phyloP scores from a whole-genome alignment of 1,139 yeast species.

The Trichomonascaceae sp. region DNA sequence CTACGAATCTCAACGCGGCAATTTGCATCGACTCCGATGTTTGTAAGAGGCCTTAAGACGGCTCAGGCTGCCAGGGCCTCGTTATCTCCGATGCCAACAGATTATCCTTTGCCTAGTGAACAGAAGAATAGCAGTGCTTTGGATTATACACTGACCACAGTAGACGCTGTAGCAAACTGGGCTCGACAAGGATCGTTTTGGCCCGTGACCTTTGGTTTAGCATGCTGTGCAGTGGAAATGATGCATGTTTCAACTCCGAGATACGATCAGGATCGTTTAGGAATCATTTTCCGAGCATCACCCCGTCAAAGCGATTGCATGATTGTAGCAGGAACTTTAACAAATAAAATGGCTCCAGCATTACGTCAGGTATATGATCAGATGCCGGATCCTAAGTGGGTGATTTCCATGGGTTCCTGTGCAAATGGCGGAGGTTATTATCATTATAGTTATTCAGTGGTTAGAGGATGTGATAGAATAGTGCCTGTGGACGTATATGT shows the following conservation, averaged over 20 bases:
- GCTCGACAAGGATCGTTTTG: constrained; percentile 88
- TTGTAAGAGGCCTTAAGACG: not conserved
- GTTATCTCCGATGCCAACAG: constrained; percentile 36
- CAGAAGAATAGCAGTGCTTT: constrained; percentile 50
- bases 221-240: constrained; percentile 94
- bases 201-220: constrained; percentile 91
- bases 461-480: constrained; percentile 83
- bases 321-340: constrained; percentile 90
- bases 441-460: constrained; percentile 84
- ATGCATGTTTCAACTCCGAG: constrained; percentile 92
- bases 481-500: constrained; percentile 88
- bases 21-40: not conserved
- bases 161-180: constrained; percentile 85
- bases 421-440: constrained; percentile 95
- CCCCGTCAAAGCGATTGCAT: constrained; percentile 92
- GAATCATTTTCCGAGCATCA: constrained; percentile 89
- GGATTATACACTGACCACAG: constrained; percentile 79
- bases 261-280: constrained; percentile 89
- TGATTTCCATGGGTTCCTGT: constrained; percentile 90
- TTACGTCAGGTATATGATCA: constrained; percentile 90
- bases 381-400: constrained; percentile 89
- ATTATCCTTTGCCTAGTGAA: constrained; percentile 49
- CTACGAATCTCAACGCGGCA: not conserved
- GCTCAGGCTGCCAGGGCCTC: not conserved
- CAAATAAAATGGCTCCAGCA: constrained; percentile 93